phyloP scores from a whole-genome alignment of 2,329 filamentous ascomycete species.

The Chrysoporthe puriensis region DNA sequence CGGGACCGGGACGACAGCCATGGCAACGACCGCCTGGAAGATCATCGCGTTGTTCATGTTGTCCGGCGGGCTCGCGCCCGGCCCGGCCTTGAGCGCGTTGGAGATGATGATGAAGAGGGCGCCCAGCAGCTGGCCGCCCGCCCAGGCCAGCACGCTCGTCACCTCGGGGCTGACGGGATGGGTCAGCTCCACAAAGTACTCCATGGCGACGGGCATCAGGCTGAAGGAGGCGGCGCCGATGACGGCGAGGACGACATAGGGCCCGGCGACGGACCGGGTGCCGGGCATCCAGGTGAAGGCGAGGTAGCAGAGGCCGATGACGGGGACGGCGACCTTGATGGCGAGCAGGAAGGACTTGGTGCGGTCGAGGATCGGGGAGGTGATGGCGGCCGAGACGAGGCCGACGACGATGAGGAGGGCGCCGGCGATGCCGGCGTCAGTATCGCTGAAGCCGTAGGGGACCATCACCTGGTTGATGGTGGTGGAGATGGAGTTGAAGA shows the following conservation, averaged over 20 bases:
- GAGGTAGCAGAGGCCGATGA: constrained; percentile 75
- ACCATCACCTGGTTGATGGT: constrained; percentile 88
- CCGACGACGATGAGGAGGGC: constrained; percentile 89
- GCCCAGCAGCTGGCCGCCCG: constrained; percentile 82
- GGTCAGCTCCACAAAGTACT: constrained; percentile 85
- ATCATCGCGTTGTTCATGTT: constrained; percentile 79
- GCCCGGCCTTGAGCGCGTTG: constrained; percentile 68
- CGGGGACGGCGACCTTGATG: constrained; percentile 74
- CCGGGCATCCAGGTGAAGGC: constrained; percentile 79
- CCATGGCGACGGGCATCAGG: constrained; percentile 81
- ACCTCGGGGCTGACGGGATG: constrained; percentile 88
- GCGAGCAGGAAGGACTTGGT: constrained; percentile 77
- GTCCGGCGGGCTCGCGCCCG: constrained; percentile 58
- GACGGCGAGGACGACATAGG: constrained; percentile 75
- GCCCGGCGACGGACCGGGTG: constrained; percentile 63
- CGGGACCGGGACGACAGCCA: constrained; percentile 68
- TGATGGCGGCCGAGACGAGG: constrained; percentile 74
- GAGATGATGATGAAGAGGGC: constrained; percentile 83
- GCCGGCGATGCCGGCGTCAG: constrained; percentile 86
- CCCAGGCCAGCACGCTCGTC: constrained; percentile 82
- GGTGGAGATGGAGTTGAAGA: constrained; percentile 91
- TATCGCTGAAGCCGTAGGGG: constrained; percentile 83
- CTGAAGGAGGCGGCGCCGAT: constrained; percentile 81
- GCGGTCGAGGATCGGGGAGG: constrained; percentile 81
- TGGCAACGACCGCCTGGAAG: constrained; percentile 75